These are phyloP conservation scores for Stemphylium beticola DNA, from an alignment of 2,329 filamentous ascomycete genomes.

Conservation along the genomic window DNA sequence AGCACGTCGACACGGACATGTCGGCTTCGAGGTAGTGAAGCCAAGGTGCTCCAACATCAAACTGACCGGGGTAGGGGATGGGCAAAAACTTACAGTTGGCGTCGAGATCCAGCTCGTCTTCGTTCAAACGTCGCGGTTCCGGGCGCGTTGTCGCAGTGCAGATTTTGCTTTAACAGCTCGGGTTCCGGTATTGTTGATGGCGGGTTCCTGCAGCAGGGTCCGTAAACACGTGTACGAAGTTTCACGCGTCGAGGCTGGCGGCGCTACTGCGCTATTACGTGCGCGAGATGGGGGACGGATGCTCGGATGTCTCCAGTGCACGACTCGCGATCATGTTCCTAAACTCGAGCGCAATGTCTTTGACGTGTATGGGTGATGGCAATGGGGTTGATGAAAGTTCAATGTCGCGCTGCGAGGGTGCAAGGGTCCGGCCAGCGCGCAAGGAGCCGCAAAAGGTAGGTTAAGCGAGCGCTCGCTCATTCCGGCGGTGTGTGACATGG, in stretches of 20 bases:
- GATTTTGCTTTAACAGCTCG: constrained; percentile 16
- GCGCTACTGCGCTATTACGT: constrained; percentile 16
- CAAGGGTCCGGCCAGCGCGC: constrained; percentile 22
- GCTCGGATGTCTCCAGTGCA: constrained; percentile 14
- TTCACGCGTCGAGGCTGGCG: constrained; percentile 34
- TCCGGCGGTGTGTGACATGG: constrained; percentile 22
- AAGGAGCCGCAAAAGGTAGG: constrained; percentile 19
- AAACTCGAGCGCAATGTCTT: constrained; percentile 1
- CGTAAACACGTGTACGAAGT: constrained; percentile 34
- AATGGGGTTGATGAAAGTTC: constrained; percentile 21
- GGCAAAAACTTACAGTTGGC: constrained; percentile 16
- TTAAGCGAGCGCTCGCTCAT: constrained; percentile 15
- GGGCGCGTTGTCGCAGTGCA: constrained; percentile 1
- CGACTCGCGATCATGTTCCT: constrained; percentile 27
- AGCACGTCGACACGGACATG: constrained; percentile 5
- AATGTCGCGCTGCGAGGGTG: constrained; percentile 24
- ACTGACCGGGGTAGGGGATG: constrained; percentile 12
- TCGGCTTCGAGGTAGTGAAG: background rate
- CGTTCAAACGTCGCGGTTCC: background rate
- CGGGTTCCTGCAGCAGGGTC: constrained; percentile 18
- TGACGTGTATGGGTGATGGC: constrained; percentile 15
- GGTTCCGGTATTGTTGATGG: constrained; percentile 17
- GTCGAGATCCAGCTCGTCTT: constrained; percentile 1
- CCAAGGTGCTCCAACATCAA: constrained; percentile 8
- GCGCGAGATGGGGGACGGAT: constrained; percentile 10